phyloP scores from a whole-genome alignment of 208 protist species.

The Leishmania aethiopica region DNA sequence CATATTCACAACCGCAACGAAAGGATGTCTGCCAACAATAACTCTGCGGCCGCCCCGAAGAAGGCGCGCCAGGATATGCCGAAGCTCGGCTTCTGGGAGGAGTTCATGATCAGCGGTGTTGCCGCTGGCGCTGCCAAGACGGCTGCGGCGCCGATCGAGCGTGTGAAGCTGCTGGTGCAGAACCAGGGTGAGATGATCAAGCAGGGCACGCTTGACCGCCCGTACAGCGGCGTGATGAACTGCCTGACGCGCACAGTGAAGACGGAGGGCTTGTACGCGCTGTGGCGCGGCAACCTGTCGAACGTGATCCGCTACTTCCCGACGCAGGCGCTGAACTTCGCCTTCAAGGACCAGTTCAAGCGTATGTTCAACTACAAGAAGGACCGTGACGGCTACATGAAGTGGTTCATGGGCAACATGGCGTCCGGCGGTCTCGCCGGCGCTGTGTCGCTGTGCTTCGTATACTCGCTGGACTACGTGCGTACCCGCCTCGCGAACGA shows the following conservation, averaged over 20 bases:
- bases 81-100: constrained; percentile 69
- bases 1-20: background rate
- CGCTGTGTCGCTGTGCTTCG: constrained; percentile 94
- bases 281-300: constrained; percentile 98
- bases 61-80: constrained; percentile 34
- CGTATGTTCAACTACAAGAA: constrained; percentile 93
- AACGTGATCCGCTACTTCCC: constrained; percentile 98
- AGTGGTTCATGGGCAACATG: constrained; percentile 95
- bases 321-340: constrained; percentile 98
- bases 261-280: constrained; percentile 94
- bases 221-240: constrained; percentile 96
- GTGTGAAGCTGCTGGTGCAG: constrained; percentile 96
- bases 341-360: constrained; percentile 98
- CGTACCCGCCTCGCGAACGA: constrained; percentile 96
- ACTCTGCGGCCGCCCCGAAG: constrained; percentile 25
- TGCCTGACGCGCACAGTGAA: constrained; percentile 93
- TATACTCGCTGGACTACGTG: constrained; percentile 98
- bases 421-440: constrained; percentile 96
- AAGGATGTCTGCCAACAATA: constrained; percentile 33
- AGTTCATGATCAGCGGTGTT: constrained; percentile 86
- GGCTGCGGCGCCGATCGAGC: constrained; percentile 94
- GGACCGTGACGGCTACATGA: constrained; percentile 74
- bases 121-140: constrained; percentile 92
- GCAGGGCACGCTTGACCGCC: constrained; percentile 69
- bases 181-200: constrained; percentile 89